Evolutionary conservation across 1,139 yeast genomes (phyloP).

Genomic region (Protomyces macrosporus): DNA sequence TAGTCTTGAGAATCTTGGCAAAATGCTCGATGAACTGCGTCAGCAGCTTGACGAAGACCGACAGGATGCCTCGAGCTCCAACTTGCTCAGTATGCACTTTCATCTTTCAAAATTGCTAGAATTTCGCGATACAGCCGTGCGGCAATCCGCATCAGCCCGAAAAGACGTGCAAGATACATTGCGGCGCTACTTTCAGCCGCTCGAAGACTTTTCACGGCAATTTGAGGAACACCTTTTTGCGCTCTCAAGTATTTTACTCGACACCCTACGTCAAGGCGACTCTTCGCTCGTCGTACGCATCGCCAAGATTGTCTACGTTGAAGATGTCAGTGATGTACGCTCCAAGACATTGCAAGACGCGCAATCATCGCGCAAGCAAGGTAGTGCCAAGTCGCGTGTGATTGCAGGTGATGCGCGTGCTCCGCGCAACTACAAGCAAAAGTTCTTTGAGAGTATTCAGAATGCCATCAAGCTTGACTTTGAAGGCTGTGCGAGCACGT

Average conservation of each 20-base stretch:
- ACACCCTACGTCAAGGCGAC: constrained; percentile 64
- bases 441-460: constrained; percentile 59
- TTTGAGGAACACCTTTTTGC: constrained; percentile 63
- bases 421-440: constrained; percentile 59
- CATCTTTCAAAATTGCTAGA: constrained; percentile 66
- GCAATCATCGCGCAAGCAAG: constrained; percentile 33
- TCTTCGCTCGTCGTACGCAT: constrained; percentile 61
- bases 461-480: constrained; percentile 62
- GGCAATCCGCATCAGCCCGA: constrained; percentile 51
- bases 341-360: constrained; percentile 38
- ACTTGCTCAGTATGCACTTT: constrained; percentile 63
- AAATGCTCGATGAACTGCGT: constrained; percentile 50
- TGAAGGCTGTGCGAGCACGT: constrained; percentile 57
- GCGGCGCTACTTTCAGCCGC: constrained; percentile 52
- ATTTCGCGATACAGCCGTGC: constrained; percentile 65
- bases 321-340: constrained; percentile 62
- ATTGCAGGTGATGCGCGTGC: constrained; percentile 33
- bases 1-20: constrained; percentile 56
- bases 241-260: constrained; percentile 61
- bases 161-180: constrained; percentile 70
- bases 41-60: constrained; percentile 49
- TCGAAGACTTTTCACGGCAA: constrained; percentile 47
- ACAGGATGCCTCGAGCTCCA: constrained; percentile 51
- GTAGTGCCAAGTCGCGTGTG: constrained; percentile 13
- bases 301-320: constrained; percentile 72